Percentiles rank a stretch among this genome's conserved stretches.
Conservation (phyloP, 352 stramenopile species). For the Globisporangium mamillatum region DNA sequence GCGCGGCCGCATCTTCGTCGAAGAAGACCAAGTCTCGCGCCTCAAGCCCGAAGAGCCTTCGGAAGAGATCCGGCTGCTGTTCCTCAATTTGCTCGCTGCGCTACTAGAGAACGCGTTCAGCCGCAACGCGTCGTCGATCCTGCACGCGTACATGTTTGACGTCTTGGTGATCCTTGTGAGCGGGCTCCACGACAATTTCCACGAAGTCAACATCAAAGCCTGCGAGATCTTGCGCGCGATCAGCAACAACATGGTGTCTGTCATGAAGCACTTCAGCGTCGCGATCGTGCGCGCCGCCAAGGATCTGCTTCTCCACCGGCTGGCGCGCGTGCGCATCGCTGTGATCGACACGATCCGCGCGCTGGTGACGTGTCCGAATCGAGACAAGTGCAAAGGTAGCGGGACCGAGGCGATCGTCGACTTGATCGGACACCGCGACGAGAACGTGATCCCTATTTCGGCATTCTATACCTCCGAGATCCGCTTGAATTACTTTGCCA, state of each 20-base stretch:
- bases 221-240: constrained; percentile 49
- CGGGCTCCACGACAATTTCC: constrained; percentile 85
- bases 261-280: constrained; percentile 93
- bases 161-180: constrained; percentile 63
- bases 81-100: constrained; percentile 49
- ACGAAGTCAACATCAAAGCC: constrained; percentile 77
- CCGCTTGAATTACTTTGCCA: constrained; percentile 92
- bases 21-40: constrained; percentile 33
- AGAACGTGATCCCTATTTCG: constrained; percentile 93
- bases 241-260: constrained; percentile 78
- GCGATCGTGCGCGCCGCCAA: constrained; percentile 84
- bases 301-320: constrained; percentile 86
- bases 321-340: constrained; percentile 86
- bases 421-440: constrained; percentile 92
- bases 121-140: constrained; percentile 56
- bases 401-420: constrained; percentile 93
- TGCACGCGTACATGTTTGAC: constrained; percentile 83
- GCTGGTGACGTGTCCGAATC: constrained; percentile 83
- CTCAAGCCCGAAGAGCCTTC: constrained; percentile 62
- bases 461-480: constrained; percentile 92
- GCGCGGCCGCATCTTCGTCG: constrained; percentile 59
- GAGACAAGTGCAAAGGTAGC: constrained; percentile 92
- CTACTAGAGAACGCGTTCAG: constrained; percentile 55
- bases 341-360: constrained; percentile 78
- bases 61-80: constrained; percentile 70